These are phyloP conservation scores for Pythium angustatum DNA, from an alignment of 352 stramenopile species.

Conservation along the genomic window DNA sequence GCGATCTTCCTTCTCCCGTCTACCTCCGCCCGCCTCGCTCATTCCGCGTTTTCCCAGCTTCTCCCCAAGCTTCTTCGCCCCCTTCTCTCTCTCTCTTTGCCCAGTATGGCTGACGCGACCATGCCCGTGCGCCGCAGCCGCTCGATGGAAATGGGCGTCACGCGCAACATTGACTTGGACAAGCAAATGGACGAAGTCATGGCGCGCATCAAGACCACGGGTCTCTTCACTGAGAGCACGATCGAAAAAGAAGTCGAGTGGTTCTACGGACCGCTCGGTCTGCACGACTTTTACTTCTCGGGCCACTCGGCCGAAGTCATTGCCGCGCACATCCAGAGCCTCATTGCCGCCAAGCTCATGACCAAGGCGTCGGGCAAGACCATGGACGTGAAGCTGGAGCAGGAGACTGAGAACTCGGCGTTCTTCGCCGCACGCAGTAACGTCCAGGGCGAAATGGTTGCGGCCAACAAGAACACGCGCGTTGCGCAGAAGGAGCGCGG, in stretches of 20 bases:
- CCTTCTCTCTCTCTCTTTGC: not conserved
- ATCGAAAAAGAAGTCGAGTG: constrained; percentile 75
- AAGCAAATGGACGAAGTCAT: constrained; percentile 73
- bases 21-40: not conserved
- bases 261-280: constrained; percentile 78
- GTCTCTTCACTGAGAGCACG: constrained; percentile 60
- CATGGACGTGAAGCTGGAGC: constrained; percentile 83
- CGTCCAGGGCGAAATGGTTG: constrained; percentile 56
- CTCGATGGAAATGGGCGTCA: constrained; percentile 65
- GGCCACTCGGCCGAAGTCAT: constrained; percentile 64
- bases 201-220: constrained; percentile 48
- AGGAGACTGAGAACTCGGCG: constrained; percentile 65
- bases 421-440: constrained; percentile 85
- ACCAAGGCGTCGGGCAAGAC: constrained; percentile 69
- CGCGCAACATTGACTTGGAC: constrained; percentile 53
- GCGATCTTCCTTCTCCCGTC: not conserved
- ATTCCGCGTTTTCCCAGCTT: constrained; percentile 25
- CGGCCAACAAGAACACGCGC: constrained; percentile 44
- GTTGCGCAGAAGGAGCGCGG: constrained; percentile 50
- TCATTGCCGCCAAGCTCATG: constrained; percentile 83
- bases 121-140: constrained; percentile 41
- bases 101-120: constrained; percentile 37
- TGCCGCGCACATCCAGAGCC: constrained; percentile 74
- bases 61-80: not conserved
- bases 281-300: constrained; percentile 87